Percentiles rank a stretch among this genome's conserved stretches.
Evolutionary conservation across 108 stramenopile genomes (phyloP).

Genomic region (Cyclotella sp.): DNA sequence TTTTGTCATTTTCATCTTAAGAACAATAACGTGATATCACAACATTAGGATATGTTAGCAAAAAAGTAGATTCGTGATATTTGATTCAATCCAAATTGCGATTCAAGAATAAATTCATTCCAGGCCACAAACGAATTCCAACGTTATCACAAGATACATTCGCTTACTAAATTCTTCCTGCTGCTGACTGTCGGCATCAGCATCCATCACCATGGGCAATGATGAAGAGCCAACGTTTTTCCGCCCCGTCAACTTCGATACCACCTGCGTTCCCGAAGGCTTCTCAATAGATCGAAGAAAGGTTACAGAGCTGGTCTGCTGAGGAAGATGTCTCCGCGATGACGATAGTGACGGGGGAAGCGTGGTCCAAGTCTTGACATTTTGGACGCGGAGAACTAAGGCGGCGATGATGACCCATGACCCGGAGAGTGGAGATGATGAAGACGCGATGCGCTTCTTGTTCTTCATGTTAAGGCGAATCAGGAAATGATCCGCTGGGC

Average conservation of each 20-base stretch:
- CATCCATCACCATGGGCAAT: background rate
- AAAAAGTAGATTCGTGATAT: background rate
- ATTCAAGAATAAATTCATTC: background rate
- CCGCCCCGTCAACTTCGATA: background rate
- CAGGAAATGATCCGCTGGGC: background rate
- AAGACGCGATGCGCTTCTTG: background rate
- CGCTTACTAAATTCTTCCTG: background rate
- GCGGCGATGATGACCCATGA: constrained; percentile 6
- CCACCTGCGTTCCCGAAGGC: background rate
- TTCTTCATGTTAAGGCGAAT: background rate
- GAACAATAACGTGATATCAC: too few species aligned
- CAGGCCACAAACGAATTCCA: background rate
- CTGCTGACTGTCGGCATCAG: background rate
- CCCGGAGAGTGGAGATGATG: background rate
- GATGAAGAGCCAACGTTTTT: background rate
- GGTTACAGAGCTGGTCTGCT: background rate
- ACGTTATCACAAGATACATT: too few species aligned
- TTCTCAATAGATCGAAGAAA: background rate
- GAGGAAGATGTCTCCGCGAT: background rate
- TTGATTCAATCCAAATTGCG: background rate
- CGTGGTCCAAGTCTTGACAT: constrained; percentile 3
- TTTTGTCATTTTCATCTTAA: too few species aligned
- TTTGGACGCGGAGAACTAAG: background rate
- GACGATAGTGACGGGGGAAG: background rate
- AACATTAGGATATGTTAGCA: too few species aligned